These are phyloP conservation scores for Xanthoceras sorbifolium DNA, from an alignment of 345 rosid species.

Conservation along the genomic window DNA sequence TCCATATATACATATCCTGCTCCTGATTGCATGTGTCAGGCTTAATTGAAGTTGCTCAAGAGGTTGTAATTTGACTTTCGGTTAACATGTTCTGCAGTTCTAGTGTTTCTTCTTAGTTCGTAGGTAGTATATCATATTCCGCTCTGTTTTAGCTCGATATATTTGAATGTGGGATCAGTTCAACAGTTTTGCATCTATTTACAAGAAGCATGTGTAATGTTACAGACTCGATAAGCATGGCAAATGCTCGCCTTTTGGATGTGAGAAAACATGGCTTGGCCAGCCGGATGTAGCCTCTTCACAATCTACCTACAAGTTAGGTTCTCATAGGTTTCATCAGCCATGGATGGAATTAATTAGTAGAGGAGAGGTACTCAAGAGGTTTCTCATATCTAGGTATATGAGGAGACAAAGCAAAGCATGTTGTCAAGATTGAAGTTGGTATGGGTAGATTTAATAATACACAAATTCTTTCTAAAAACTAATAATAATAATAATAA, in stretches of 20 bases:
- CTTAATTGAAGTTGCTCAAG: conserved; percentile 11
- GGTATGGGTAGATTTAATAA: no score
- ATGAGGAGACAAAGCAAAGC: neutral
- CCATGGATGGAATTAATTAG: no score
- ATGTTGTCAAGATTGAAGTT: no score
- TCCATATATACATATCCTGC: conserved; percentile 95
- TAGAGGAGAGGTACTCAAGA: no score
- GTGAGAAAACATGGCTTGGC: no score
- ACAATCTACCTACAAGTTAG: no score
- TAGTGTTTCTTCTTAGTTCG: neutral
- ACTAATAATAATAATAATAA: no score
- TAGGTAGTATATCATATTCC: neutral
- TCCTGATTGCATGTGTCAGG: conserved; percentile 88
- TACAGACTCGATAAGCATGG: no score
- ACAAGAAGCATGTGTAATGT: neutral
- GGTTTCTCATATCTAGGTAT: neutral
- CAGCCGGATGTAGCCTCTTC: no score
- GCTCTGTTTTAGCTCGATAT: neutral
- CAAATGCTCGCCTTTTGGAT: no score
- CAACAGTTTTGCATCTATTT: neutral
- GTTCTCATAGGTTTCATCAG: no score
- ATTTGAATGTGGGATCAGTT: neutral
- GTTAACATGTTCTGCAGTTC: neutral
- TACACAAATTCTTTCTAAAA: no score
- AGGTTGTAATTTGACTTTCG: neutral